A percentile compares a stretch with the other conserved stretches of the same genome.
phyloP scores from a whole-genome alignment of 1,284 basidiomycete genomes.

The Ganoderma meredithae region DNA sequence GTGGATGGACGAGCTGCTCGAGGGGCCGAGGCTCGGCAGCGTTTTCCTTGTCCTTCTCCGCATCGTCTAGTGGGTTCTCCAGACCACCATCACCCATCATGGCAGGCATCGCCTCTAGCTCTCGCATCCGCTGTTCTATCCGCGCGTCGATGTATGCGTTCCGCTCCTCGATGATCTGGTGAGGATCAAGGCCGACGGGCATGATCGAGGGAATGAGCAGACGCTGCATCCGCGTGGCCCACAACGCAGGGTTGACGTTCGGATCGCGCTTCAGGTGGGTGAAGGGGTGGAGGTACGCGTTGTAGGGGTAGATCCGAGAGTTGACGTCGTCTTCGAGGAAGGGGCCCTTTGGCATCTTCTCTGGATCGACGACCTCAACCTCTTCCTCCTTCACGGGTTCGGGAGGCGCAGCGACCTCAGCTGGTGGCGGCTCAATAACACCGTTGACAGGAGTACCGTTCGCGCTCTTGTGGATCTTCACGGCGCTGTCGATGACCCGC shows the following conservation, averaged over 20 bases:
- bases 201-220: slow-evolving; percentile 89
- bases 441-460: slow-evolving; percentile 32
- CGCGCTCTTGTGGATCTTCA: slow-evolving; percentile 77
- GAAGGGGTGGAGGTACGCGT: slow-evolving; percentile 91
- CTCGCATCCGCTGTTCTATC: slow-evolving; percentile 88
- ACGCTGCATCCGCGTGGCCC: slow-evolving; percentile 79
- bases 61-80: slow-evolving; percentile 63
- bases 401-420: slow-evolving; percentile 11
- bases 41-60: slow-evolving; percentile 54
- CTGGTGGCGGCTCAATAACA: slow-evolving; percentile 12
- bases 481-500: slow-evolving; percentile 78
- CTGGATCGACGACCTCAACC: slow-evolving; percentile 37
- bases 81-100: slow-evolving; percentile 83
- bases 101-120: slow-evolving; percentile 86
- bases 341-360: slow-evolving; percentile 69
- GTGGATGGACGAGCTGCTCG: slow-evolving; percentile 54
- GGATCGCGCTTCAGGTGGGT: slow-evolving; percentile 73
- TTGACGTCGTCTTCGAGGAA: slow-evolving; percentile 83
- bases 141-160: slow-evolving; percentile 92
- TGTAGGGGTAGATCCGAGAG: slow-evolving; percentile 94
- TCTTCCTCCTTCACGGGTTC: slow-evolving; percentile 34
- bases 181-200: slow-evolving; percentile 94
- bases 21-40: slow-evolving; percentile 38
- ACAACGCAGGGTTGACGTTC: slow-evolving; percentile 64
- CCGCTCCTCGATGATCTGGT: slow-evolving; percentile 90